phyloP scores from a whole-genome alignment of 805 yeast species.

The Candida krabiensis region DNA sequence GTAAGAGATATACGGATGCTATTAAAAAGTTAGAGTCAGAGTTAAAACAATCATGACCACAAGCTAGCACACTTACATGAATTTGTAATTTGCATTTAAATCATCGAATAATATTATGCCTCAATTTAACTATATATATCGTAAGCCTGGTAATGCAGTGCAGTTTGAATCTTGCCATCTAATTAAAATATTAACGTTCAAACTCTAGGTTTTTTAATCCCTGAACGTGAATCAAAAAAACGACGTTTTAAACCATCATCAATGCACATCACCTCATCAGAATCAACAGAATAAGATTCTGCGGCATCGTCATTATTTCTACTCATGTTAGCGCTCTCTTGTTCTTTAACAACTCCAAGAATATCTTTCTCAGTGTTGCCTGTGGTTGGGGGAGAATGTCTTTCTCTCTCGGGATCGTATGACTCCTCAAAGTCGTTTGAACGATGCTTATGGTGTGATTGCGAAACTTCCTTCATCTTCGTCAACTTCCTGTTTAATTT shows the following conservation, averaged over 20 bases:
- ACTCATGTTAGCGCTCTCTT: too few relatives aligned
- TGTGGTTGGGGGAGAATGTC: too few relatives aligned
- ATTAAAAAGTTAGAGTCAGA: conserved; percentile 18
- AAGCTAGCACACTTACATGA: too few relatives aligned
- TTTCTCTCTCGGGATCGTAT: background rate
- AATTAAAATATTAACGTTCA: background rate
- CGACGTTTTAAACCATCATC: conserved; percentile 18
- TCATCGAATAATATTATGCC: too few relatives aligned
- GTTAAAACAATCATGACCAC: conserved; percentile 4
- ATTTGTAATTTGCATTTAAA: too few relatives aligned
- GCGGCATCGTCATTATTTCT: too few relatives aligned
- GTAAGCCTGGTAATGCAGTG: too few relatives aligned
- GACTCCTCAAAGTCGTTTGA: background rate
- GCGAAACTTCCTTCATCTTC: conserved; percentile 11
- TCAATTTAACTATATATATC: too few relatives aligned
- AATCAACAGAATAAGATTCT: conserved; percentile 7
- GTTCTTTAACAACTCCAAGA: too few relatives aligned
- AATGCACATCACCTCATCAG: conserved; percentile 15
- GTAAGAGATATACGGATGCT: conserved; percentile 25
- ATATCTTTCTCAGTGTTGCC: too few relatives aligned
- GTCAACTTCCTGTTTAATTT: conserved; percentile 8
- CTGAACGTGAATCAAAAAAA: conserved; percentile 8
- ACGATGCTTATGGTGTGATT: conserved; percentile 5
- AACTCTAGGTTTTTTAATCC: conserved; percentile 10
- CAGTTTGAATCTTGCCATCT: too few relatives aligned